A percentile compares a stretch with the other conserved stretches of the same genome.
These are phyloP conservation scores for Anaeromyces robustus DNA, from an alignment of 192 early-diverging fungal species.

Conservation along the genomic window DNA sequence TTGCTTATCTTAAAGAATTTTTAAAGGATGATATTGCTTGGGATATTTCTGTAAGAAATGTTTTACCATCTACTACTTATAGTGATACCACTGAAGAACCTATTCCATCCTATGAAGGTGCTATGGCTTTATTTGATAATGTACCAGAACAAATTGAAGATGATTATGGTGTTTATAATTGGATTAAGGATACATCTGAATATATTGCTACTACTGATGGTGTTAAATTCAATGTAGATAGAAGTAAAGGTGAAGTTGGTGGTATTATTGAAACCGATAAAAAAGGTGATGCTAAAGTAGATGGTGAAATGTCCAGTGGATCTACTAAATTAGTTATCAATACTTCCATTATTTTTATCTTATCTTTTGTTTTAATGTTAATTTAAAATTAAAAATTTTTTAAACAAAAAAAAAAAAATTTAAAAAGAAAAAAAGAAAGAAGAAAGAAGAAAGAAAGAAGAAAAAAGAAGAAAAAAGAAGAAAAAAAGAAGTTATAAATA, in stretches of 20 bases:
- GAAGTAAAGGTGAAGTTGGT: neutral
- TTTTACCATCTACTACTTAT: neutral
- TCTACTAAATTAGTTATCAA: no score
- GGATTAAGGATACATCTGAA: neutral
- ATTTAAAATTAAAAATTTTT: no score
- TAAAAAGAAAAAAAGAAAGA: no score
- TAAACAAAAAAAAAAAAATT: no score
- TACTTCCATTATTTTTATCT: no score
- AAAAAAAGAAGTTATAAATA: no score
- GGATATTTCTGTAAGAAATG: neutral
- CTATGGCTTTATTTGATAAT: neutral
- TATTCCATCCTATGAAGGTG: neutral
- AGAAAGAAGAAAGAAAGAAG: no score
- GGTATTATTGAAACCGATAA: neutral
- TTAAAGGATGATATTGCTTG: neutral
- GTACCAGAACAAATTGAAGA: neutral
- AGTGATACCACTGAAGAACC: neutral
- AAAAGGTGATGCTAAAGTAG: neutral
- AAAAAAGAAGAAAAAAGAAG: no score
- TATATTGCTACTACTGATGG: neutral
- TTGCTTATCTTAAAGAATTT: neutral
- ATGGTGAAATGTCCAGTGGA: neutral
- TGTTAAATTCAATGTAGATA: neutral
- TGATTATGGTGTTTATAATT: neutral
- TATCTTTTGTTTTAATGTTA: no score